Conservation (phyloP, 2,329 filamentous ascomycete species). For the Colletotrichum zoysiae region DNA sequence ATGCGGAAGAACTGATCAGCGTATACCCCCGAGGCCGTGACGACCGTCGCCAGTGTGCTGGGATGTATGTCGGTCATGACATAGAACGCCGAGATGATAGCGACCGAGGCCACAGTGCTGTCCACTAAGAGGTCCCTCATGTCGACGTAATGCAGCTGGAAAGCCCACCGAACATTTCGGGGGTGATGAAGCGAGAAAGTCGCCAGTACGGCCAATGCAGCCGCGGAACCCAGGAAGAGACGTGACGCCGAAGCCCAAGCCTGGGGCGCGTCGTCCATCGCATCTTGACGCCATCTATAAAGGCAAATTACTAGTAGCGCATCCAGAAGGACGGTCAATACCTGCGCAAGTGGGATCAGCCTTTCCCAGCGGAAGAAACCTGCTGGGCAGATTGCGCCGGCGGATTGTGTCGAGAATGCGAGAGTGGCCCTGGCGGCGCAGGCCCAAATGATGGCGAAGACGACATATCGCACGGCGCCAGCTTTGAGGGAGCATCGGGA, state of each 20-base stretch:
- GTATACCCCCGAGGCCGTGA: conserved; percentile 45
- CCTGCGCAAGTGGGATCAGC: conserved; percentile 48
- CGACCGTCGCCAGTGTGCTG: conserved; percentile 47
- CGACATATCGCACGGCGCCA: conserved; percentile 41
- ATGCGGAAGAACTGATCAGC: conserved; percentile 43
- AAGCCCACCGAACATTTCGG: conserved; percentile 48
- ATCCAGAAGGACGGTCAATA: conserved; percentile 48
- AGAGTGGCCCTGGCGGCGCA: conserved; percentile 48
- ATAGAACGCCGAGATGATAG: conserved; percentile 46
- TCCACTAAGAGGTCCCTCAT: conserved; percentile 49
- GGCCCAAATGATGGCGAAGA: conserved; percentile 50
- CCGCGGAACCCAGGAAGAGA: conserved; percentile 45
- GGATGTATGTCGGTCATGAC: conserved; percentile 48
- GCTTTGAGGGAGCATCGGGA: conserved; percentile 29
- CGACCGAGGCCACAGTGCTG: conserved; percentile 44
- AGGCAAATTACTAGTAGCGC: conserved; percentile 48
- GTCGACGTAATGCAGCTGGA: conserved; percentile 48
- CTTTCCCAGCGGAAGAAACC: conserved; percentile 45
- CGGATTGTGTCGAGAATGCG: conserved; percentile 44
- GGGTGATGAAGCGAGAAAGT: conserved; percentile 48
- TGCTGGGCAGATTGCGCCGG: conserved; percentile 49
- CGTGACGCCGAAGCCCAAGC: conserved; percentile 45
- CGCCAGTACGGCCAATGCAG: conserved; percentile 45
- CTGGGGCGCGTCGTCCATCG: conserved; percentile 43
- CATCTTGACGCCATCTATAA: conserved; percentile 46